Evolutionary conservation across 768 basidiomycete species (phyloP), one percentile per base, ranked within the genome.

Genomic region (Termitomyces sp.): DNA sequence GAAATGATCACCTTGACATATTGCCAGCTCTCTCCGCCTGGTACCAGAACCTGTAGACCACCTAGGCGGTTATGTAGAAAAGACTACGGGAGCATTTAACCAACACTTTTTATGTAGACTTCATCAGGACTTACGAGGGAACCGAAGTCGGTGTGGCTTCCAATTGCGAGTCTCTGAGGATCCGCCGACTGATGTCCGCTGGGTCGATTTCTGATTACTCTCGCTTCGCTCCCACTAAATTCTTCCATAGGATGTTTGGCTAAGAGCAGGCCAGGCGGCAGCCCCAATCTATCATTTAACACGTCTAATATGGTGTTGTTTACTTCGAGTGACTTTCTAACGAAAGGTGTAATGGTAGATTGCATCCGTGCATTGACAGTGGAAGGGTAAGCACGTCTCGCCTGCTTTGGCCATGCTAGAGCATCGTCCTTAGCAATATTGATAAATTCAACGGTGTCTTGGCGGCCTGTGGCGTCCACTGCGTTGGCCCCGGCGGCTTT

Each of bases 111-210:
- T 8, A 39, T 18, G 37, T n/a, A 39, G 37, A 39, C 5, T 46
- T 29, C 1, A 39, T 3, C 14, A 27, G 3, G 10, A 46, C 79
- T 64, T 61, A 86, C 85, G 56, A 88, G 66, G n/a, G 83, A 84
- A 61, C 87, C 86, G 60, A 88, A 88, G 67, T 88, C 87, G 3
- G 86, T 87, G 65, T 89, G 88, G 1, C 82, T 80, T 20, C 85
- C 85, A n/a, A 62, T 46, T 13, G 58, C 53, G 13, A 59, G 49
- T 2, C 27, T 60, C 42, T 87, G 66, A 0, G 74, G 72, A n/a
- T 75, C 71, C 46, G 69, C 76, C 18, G 37, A 18, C 18, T 0
- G 12, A n/a, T 39, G 37, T 4, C 69, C 67, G 55, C 66, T 71
- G 0, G 75, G 76, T 0, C 82, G 79, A 31, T 74, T 80, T 63